phyloP scores from a whole-genome alignment of 495 filamentous ascomycete species.

The Friedmanniomyces simplex region DNA sequence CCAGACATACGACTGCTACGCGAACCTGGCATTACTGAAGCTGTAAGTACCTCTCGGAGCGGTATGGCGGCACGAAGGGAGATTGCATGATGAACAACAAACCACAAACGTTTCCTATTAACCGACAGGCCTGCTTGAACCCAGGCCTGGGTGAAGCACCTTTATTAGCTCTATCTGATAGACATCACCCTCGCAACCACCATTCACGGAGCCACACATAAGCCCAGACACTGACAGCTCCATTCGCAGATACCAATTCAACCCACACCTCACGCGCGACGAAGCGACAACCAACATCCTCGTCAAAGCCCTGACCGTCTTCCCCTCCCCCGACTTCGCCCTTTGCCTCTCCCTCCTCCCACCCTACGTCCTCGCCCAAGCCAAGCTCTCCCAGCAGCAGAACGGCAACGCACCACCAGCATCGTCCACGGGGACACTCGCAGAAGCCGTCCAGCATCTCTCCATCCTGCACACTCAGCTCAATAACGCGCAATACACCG shows the following conservation, averaged over 20 bases:
- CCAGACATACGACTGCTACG: conserved; percentile 86
- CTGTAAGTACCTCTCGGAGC: conserved; percentile 56
- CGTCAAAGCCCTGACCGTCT: conserved; percentile 92
- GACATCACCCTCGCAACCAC: conserved; percentile 2
- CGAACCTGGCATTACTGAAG: conserved; percentile 91
- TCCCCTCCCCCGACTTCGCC: conserved; percentile 91
- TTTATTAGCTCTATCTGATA: conserved; percentile 60
- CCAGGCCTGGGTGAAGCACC: conserved; percentile 39
- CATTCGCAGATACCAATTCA: conserved; percentile 85
- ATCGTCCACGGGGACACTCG: conserved; percentile 33
- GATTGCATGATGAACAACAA: conserved; percentile 57
- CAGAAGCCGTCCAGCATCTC: conserved; percentile 85
- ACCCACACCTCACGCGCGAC: conserved; percentile 92
- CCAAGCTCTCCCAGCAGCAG: conserved; percentile 32
- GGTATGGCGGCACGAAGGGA: too few relatives aligned
- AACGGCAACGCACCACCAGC: conserved; percentile 37
- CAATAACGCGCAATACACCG: conserved; percentile 70
- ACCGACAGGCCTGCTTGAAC: conserved; percentile 48
- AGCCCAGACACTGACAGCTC: not conserved
- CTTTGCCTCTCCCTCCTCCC: conserved; percentile 89
- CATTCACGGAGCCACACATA: not conserved
- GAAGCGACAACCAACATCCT: conserved; percentile 98
- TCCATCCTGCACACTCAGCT: conserved; percentile 73
- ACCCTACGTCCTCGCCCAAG: conserved; percentile 54
- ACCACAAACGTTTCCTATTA: conserved; percentile 96